A percentile compares a stretch with the other conserved stretches of the same genome.
Conservation (phyloP, 1,139 yeast genomes). For the Pichia sp. region DNA sequence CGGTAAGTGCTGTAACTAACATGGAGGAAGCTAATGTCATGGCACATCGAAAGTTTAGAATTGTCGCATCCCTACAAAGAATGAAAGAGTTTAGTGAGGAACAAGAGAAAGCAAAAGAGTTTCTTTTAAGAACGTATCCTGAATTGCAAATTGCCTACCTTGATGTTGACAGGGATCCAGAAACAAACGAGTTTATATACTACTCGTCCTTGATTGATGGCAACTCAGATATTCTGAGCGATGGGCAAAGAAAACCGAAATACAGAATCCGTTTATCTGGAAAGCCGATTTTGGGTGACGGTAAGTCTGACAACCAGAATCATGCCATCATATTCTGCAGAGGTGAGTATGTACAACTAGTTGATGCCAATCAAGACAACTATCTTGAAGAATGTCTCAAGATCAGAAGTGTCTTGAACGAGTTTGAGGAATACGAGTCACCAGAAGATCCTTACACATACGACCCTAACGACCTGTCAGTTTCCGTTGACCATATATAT, state of each 20-base stretch:
- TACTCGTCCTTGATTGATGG: conserved; percentile 63
- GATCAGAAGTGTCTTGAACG: conserved; percentile 43
- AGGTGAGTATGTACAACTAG: conserved; percentile 47
- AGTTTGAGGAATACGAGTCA: conserved; percentile 40
- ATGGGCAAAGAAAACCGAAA: conserved; percentile 31
- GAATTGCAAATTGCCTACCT: conserved; percentile 52
- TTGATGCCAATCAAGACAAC: conserved; percentile 53
- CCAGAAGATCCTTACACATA: conserved; percentile 27
- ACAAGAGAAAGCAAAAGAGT: conserved; percentile 49
- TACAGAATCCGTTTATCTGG: conserved; percentile 44
- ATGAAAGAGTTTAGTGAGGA: conserved; percentile 42
- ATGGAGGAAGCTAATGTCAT: conserved; percentile 37
- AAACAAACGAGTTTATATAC: conserved; percentile 33
- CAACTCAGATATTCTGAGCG: conserved; percentile 31
- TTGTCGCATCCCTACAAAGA: conserved; percentile 70
- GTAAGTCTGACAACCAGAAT: conserved; percentile 51
- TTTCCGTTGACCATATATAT: conserved; percentile 4
- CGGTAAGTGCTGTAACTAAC: conserved; percentile 25
- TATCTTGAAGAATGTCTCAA: conserved; percentile 50
- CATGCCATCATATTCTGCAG: conserved; percentile 43
- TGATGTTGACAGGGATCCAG: conserved; percentile 37
- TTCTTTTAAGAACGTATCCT: conserved; percentile 57
- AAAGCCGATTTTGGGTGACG: conserved; percentile 50
- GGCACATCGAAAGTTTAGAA: conserved; percentile 55
- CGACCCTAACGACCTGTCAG: conserved; percentile 4